phyloP scores from a whole-genome alignment of 2,329 filamentous ascomycete species.

The Didymella glomerata region DNA sequence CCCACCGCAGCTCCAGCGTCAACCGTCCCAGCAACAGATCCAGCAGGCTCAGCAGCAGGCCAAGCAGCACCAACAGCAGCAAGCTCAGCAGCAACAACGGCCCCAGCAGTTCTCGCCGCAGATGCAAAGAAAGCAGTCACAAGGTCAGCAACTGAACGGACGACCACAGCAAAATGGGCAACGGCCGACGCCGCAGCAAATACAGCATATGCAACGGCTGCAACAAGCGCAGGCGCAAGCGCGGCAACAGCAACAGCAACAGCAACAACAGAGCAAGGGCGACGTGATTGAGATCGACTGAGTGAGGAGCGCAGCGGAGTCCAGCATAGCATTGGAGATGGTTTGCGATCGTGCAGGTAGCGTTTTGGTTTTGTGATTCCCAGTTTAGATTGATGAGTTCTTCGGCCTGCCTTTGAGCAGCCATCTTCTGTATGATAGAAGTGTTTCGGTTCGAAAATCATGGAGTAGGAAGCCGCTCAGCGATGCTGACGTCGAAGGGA shows the following conservation, averaged over 20 bases:
- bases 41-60: constrained; percentile 2
- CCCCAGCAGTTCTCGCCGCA: constrained; percentile 27
- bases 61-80: constrained; percentile 14
- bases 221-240: constrained; percentile 17
- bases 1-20: constrained; percentile 19
- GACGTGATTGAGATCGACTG: constrained; percentile 41
- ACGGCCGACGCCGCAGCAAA: constrained; percentile 15
- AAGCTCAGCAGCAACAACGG: constrained; percentile 17
- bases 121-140: constrained; percentile 16
- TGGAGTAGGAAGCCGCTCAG: not conserved
- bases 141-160: constrained; percentile 7
- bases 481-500: not conserved
- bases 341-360: not conserved
- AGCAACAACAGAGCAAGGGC: constrained; percentile 11
- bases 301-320: not conserved
- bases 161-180: constrained; percentile 11
- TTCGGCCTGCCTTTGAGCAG: not conserved
- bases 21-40: constrained; percentile 21
- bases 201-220: constrained; percentile 20
- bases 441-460: not conserved
- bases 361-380: constrained; percentile 6
- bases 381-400: constrained; percentile 6
- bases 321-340: not conserved
- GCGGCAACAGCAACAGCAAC: constrained; percentile 6
- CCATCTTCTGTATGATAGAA: constrained; percentile 2